These are phyloP conservation scores for Cochlearia excelsa DNA, from an alignment of 345 rosid genomes.

Conservation along the genomic window DNA sequence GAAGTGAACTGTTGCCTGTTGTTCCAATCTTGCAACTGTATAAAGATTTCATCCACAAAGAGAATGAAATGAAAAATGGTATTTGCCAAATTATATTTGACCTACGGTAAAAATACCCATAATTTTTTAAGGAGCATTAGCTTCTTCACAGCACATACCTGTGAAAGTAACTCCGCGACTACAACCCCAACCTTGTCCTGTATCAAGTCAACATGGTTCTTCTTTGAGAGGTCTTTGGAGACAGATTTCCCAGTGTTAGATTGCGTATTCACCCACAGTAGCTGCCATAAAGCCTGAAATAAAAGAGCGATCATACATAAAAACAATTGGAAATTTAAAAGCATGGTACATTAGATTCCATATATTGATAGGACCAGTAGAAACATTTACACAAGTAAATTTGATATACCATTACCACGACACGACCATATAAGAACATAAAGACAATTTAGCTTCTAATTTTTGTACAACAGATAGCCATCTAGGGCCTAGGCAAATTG, in stretches of 20 bases:
- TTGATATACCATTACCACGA: slow-evolving; percentile 17
- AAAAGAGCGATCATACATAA: slow-evolving; percentile 1
- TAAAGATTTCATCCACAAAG: slow-evolving; percentile 27
- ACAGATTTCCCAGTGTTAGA: slow-evolving; percentile 48
- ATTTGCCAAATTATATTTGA: slow-evolving; percentile 25
- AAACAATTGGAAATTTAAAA: background rate
- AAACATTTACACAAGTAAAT: slow-evolving; percentile 4
- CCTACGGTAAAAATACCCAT: slow-evolving; percentile 11
- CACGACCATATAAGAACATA: slow-evolving; percentile 10
- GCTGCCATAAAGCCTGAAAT: slow-evolving; percentile 90
- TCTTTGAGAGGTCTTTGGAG: slow-evolving; percentile 39
- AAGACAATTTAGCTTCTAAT: slow-evolving; percentile 8
- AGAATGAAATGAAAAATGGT: slow-evolving; percentile 18
- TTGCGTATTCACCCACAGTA: slow-evolving; percentile 70
- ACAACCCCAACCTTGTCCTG: slow-evolving; percentile 69
- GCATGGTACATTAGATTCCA: slow-evolving; percentile 1
- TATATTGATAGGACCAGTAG: slow-evolving; percentile 5
- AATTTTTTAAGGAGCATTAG: background rate
- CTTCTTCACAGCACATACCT: slow-evolving; percentile 50
- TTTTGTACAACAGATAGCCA: slow-evolving; percentile 2
- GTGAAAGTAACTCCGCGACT: slow-evolving; percentile 87
- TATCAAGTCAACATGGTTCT: slow-evolving; percentile 56
- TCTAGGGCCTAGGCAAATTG: slow-evolving; percentile 13
- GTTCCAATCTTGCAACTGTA: slow-evolving; percentile 97
- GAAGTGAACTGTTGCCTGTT: slow-evolving; percentile 74